phyloP scores from a whole-genome alignment of 108 stramenopile genomes.

The Nitzschia palea region DNA sequence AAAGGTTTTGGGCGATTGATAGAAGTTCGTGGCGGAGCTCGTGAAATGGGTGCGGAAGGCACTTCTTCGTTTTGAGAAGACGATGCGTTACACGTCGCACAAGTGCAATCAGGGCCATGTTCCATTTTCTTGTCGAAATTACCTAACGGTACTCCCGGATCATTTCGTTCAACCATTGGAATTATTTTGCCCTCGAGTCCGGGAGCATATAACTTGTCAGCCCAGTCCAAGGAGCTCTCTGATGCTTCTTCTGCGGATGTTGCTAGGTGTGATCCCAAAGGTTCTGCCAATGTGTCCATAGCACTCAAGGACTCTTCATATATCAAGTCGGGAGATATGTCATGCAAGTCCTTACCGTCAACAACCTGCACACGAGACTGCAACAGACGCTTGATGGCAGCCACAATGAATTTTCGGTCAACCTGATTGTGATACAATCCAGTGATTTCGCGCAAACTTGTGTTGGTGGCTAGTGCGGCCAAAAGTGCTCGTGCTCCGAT shows the following conservation, averaged over 20 bases:
- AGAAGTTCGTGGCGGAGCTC: not conserved
- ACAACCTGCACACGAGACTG: slow-evolving; percentile 28
- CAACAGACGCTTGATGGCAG: slow-evolving; percentile 29
- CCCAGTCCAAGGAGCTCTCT: slow-evolving; percentile 35
- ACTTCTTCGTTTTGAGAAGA: not conserved
- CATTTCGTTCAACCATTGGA: slow-evolving; percentile 15
- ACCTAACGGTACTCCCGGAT: slow-evolving; percentile 13
- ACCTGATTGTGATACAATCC: slow-evolving; percentile 46
- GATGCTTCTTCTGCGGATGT: slow-evolving; percentile 28
- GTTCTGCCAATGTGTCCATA: slow-evolving; percentile 31
- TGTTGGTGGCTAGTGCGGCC: slow-evolving; percentile 22
- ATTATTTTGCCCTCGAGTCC: slow-evolving; percentile 1
- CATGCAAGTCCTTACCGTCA: not conserved
- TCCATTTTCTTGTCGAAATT: slow-evolving; percentile 9
- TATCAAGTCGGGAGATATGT: not conserved
- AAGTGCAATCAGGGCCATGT: not conserved
- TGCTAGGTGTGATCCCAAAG: slow-evolving; percentile 12
- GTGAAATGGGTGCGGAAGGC: not conserved
- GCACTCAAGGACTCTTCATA: slow-evolving; percentile 24
- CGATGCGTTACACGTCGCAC: not conserved
- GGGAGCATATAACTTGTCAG: slow-evolving; percentile 25
- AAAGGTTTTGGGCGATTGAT: not conserved
- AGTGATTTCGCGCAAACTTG: slow-evolving; percentile 25
- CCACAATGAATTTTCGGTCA: slow-evolving; percentile 42
- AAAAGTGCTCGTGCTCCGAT: slow-evolving; percentile 33